Conservation (phyloP, 1,139 yeast species). For the Petasospora fabianii region DNA sequence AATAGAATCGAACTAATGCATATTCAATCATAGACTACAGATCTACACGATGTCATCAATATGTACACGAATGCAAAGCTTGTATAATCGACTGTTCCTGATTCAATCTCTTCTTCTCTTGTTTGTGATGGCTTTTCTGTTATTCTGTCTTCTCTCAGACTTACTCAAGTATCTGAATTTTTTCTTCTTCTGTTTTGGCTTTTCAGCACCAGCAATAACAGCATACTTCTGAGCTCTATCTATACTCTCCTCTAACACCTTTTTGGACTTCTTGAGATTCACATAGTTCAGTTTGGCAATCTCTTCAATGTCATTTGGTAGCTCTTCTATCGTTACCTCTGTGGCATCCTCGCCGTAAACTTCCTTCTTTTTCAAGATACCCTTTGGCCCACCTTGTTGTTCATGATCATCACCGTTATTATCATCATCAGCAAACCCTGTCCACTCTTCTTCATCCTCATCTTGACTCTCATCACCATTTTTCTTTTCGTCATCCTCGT, state of each 20-base stretch:
- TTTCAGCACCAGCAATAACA: constrained; percentile 41
- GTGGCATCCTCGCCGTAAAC: constrained; percentile 40
- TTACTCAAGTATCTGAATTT: constrained; percentile 85
- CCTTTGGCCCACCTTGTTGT: no score
- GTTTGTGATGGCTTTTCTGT: constrained; percentile 44
- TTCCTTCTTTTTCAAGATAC: constrained; percentile 36
- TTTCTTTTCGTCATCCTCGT: constrained; percentile 24
- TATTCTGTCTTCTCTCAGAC: constrained; percentile 68
- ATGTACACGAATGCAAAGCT: no score
- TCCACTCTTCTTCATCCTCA: constrained; percentile 28
- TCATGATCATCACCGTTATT: constrained; percentile 30
- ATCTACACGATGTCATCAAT: no score
- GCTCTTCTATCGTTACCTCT: constrained; percentile 53
- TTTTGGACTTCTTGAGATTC: constrained; percentile 53
- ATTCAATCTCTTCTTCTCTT: constrained; percentile 9
- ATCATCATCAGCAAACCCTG: constrained; percentile 24
- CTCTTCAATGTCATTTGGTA: constrained; percentile 50
- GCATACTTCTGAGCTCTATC: constrained; percentile 73
- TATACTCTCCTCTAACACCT: constrained; percentile 60
- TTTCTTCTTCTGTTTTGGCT: constrained; percentile 51
- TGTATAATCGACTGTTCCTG: no score
- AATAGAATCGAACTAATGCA: no score
- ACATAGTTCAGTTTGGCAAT: constrained; percentile 63
- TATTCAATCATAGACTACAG: no score
- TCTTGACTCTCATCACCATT: constrained; percentile 4